Conservation (phyloP, 768 basidiomycete genomes). For the Suillus alpinus region DNA sequence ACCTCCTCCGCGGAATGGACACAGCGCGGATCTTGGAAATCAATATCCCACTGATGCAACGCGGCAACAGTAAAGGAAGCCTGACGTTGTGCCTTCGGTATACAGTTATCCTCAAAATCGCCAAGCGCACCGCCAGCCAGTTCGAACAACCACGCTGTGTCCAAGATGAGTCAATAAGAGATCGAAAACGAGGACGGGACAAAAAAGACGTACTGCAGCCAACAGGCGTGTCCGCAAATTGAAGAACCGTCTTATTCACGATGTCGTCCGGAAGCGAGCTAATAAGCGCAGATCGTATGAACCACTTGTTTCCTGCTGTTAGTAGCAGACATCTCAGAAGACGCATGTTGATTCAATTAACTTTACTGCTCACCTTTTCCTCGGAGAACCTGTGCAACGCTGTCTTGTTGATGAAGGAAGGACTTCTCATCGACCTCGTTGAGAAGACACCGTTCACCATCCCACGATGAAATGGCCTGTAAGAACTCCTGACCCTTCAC, state of each 20-base stretch:
- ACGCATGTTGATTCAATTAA: not conserved
- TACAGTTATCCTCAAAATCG: slow-evolving; percentile 70
- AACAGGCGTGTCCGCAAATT: slow-evolving; percentile 81
- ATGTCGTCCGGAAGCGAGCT: slow-evolving; percentile 84
- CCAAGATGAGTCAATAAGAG: not conserved
- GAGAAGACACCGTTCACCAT: slow-evolving; percentile 79
- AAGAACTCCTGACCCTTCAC: slow-evolving; percentile 75
- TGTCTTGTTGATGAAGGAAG: slow-evolving; percentile 88
- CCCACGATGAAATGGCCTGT: slow-evolving; percentile 85
- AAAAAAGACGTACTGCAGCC: slow-evolving; percentile 75
- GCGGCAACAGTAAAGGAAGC: slow-evolving; percentile 85
- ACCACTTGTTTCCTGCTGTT: slow-evolving; percentile 82
- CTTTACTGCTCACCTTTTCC: slow-evolving; percentile 59
- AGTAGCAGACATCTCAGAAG: not conserved
- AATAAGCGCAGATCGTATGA: slow-evolving; percentile 83
- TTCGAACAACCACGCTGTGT: slow-evolving; percentile 87
- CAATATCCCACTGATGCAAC: slow-evolving; percentile 90
- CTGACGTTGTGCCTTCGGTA: slow-evolving; percentile 77
- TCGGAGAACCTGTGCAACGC: slow-evolving; percentile 84
- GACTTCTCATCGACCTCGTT: slow-evolving; percentile 91
- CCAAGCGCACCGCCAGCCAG: slow-evolving; percentile 77
- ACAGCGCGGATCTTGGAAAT: slow-evolving; percentile 77
- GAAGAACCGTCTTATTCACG: slow-evolving; percentile 76
- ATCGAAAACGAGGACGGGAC: not conserved
- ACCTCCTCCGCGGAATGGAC: slow-evolving; percentile 81